Base-by-base conservation (phyloP, 164 flowering plant genomes). In the Vitis rupestris region DNA sequence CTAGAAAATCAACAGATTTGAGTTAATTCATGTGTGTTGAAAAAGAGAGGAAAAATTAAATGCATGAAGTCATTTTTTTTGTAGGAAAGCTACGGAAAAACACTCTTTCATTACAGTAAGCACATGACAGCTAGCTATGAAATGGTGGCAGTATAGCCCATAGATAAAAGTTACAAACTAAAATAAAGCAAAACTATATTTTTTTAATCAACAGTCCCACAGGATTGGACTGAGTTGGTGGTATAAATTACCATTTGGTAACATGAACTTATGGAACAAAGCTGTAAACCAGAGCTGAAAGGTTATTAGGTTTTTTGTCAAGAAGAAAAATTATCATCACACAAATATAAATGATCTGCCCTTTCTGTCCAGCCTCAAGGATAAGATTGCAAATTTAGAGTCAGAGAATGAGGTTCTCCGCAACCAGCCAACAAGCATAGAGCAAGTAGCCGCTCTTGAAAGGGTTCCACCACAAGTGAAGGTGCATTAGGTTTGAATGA, bases 321-420 rank as follows among this genome's bases (percentile, higher is more conserved):
- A 19, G 15, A 31, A 31, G 44, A 31, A 31, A 23, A 31, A 31
- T 3, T 31, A 31, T 31, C 44, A 2, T 31, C 2, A 3, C 5
- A 23, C 9, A 49, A 64, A 50, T 67, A 58, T 57, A 59, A 82
- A 65, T 23, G 7, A 72, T 57, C 50, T 67, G 52, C 6, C 49
- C 23, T 54, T 64, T 71, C 12, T 67, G 1, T 68, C 59, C 90
- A 90, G 97, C 63, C 86, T 89, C 60, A 79, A 77, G 74, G 75
- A 56, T 56, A 83, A 81, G 79, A 82, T 90, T 12, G 68, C 66
- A 73, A 65, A 81, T 67, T 74, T 90, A 73, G 92, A 87, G 77
- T 75, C 82, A 59, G 93, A 89, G 74, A 90, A 87, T 81, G 85
- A 86, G 73, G n/a, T 75, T 17, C 89, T 90, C 19, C 83, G 78